Evolutionary conservation across 192 early-diverging fungal genomes (phyloP), one percentile per base, ranked within the genome.

Genomic region (Gonapodya prolifera): DNA sequence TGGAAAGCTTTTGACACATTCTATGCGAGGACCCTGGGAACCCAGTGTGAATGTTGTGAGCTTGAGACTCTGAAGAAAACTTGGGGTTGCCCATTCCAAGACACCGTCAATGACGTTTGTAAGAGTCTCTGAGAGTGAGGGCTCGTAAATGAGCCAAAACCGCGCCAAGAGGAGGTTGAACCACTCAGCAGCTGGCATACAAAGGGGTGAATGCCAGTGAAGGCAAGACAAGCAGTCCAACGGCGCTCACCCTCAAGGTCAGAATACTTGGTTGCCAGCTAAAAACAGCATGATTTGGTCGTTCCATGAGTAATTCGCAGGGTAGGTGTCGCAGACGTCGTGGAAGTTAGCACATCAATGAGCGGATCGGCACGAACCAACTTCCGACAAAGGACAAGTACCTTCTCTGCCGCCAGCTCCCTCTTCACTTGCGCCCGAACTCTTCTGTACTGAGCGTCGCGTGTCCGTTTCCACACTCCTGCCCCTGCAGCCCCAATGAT

Each of bases 141-240:
- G 94, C 83, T 98, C 96, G 77, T 92, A 95, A 76, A 91, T 93
- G 23, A 92, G 82, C 96, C 96, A 98, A 84, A 95, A 96, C 70
- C 90, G 86, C 31, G 86, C 85, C 75, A 94, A 81, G 83, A 95
- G 94, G 84, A 89, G 88, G 81, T 98, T 98, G 69, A 98, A 84
- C 96, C 96, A 98, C 69, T 94, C 94, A 17, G 91, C 93, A 45
- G 91, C 45, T 61, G 8, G 45, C 45, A 23, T 23, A 23, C 45
- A 61, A 61, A 61, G 23, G 45, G 23, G 45, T 61, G 45, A 16
- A 61, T 8, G 23, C 8, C 45, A 8, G 45, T 8, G 45, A 16
- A 23, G 45, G 8, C 8, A 23, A 23, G 23, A 61, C 45, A 23
- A 16, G 45, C 8, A 61, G 45, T 16, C 45, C 45, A 61, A 61